Evolutionary conservation across 768 basidiomycete species (phyloP).

Genomic region (Chiua virens): DNA sequence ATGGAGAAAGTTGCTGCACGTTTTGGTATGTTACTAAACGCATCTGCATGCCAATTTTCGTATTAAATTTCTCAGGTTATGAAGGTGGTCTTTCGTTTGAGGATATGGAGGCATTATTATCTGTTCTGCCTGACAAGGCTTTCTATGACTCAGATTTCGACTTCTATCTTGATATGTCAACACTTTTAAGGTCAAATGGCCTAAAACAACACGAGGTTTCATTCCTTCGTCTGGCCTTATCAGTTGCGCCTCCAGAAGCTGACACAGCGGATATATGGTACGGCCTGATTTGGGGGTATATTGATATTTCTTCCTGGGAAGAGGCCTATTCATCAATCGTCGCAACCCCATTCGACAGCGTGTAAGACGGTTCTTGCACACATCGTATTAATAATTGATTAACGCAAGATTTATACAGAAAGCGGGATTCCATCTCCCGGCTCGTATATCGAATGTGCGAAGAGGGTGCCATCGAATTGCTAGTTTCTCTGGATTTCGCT

Average conservation of each 20-base stretch:
- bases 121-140: slow-evolving; percentile 58
- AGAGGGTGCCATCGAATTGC: slow-evolving; percentile 71
- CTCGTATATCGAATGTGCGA: slow-evolving; percentile 94
- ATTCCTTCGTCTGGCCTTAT: slow-evolving; percentile 81
- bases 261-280: slow-evolving; percentile 77
- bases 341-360: slow-evolving; percentile 68
- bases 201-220: slow-evolving; percentile 61
- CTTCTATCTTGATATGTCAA: slow-evolving; percentile 76
- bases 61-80: slow-evolving; percentile 36
- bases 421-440: slow-evolving; percentile 77
- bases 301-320: slow-evolving; percentile 74
- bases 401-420: slow-evolving; percentile 45
- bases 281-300: slow-evolving; percentile 72
- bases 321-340: slow-evolving; percentile 84
- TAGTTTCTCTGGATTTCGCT: slow-evolving; percentile 82
- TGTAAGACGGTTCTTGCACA: slow-evolving; percentile 53
- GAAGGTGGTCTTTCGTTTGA: slow-evolving; percentile 54
- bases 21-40: slow-evolving; percentile 56
- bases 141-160: slow-evolving; percentile 60
- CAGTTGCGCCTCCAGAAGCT: slow-evolving; percentile 52
- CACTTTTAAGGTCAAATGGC: slow-evolving; percentile 65
- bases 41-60: background rate
- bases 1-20: slow-evolving; percentile 74
- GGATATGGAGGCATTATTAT: slow-evolving; percentile 60
- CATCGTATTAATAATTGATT: slow-evolving; percentile 7